phyloP scores from a whole-genome alignment of 768 basidiomycete genomes.

The Boletus pseudo-olivaceus region DNA sequence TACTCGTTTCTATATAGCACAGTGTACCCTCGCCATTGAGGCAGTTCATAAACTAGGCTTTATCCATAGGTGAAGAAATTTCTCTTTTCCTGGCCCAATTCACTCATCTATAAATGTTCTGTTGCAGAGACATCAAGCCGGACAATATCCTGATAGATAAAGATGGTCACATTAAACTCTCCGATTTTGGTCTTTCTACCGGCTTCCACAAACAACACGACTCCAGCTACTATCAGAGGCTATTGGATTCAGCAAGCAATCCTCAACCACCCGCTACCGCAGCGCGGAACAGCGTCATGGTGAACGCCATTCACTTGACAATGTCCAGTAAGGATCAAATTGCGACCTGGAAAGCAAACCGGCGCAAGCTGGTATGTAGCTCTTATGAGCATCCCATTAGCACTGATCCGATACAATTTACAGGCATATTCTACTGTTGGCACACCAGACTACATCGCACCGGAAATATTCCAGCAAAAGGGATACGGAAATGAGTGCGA shows the following conservation, averaged over 20 bases:
- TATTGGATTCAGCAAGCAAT: conserved; percentile 65
- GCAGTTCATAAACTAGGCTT: conserved; percentile 97
- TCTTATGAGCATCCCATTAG: background rate
- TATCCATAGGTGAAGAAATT: conserved; percentile 78
- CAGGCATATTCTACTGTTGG: conserved; percentile 98
- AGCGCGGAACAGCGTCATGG: conserved; percentile 91
- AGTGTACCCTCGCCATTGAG: conserved; percentile 96
- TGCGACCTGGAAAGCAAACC: conserved; percentile 98
- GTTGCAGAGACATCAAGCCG: conserved; percentile 90
- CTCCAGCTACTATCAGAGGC: conserved; percentile 87
- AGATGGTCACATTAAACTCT: conserved; percentile 94
- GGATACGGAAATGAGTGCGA: conserved; percentile 99
- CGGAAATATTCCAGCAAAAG: conserved; percentile 93
- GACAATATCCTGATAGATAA: conserved; percentile 93
- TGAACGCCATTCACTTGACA: conserved; percentile 94
- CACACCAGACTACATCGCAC: conserved; percentile 95
- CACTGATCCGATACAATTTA: background rate
- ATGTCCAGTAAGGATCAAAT: conserved; percentile 93
- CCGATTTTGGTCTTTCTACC: conserved; percentile 98
- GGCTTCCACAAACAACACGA: conserved; percentile 99
- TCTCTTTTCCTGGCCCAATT: background rate
- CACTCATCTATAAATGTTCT: background rate
- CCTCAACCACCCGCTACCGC: conserved; percentile 40
- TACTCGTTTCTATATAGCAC: conserved; percentile 97
- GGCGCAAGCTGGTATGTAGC: conserved; percentile 82